Conservation (phyloP, 257 asterid genomes). For the Nicotiana obtusifolia region DNA sequence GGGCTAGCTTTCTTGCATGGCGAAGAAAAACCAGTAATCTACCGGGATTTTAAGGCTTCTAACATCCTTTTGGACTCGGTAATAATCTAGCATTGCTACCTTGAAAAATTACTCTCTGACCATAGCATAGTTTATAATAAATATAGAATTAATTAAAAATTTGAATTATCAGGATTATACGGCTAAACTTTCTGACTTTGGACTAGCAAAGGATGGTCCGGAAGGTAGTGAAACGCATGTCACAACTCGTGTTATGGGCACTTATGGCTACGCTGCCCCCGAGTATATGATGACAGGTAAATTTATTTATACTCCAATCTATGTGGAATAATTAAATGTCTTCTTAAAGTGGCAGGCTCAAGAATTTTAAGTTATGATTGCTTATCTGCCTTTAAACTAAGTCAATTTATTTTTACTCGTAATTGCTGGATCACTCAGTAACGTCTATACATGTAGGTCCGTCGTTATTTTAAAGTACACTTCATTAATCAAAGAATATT, state of each 20-base stretch:
- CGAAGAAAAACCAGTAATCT: conserved; percentile 66
- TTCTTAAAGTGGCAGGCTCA: rapidly evolving
- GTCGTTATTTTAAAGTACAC: neutral
- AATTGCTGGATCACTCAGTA: neutral
- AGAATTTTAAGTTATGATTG: neutral
- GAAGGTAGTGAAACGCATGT: conserved; percentile 70
- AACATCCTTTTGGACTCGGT: conserved; percentile 52
- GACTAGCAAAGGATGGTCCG: conserved; percentile 84
- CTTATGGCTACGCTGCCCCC: conserved; percentile 92
- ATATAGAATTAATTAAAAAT: too few relatives aligned
- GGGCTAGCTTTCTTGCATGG: conserved; percentile 83
- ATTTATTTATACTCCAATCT: neutral
- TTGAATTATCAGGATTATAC: conserved; percentile 41
- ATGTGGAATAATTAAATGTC: too few relatives aligned
- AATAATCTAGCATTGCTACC: neutral
- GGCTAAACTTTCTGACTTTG: conserved; percentile 73
- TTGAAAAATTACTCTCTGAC: neutral
- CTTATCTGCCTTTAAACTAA: too few relatives aligned
- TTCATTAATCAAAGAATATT: neutral
- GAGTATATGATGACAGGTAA: conserved; percentile 84
- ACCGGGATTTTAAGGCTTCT: conserved; percentile 76
- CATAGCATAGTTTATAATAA: too few relatives aligned
- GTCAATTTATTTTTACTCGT: neutral
- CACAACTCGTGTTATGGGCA: conserved; percentile 79
- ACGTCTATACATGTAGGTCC: neutral